Evolutionary conservation across 2,329 filamentous ascomycete species (phyloP), one percentile per base, ranked within the genome.

Genomic region (Chaetoscypha palmicola): DNA sequence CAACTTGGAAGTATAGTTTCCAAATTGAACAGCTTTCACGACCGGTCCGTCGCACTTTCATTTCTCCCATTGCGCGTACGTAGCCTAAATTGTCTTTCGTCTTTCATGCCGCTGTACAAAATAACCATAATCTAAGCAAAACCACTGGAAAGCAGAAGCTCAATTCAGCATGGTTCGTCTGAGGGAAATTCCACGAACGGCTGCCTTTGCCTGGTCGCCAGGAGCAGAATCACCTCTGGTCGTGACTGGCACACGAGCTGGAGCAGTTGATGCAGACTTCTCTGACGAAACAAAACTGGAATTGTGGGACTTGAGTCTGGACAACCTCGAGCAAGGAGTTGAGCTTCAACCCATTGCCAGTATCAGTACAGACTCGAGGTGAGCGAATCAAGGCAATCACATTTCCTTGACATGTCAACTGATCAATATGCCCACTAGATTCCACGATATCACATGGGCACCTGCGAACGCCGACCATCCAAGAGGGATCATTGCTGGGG

Each of bases 381-480:
- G 79, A 45, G 62, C 16, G 32, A 34, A 46, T 41, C 28, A 28
- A 10, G 11, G 16, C 33, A 3, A n/a, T n/a, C 31, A 12, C 14
- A n/a, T 28, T 28, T 9, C 12, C 26, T 19, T 10, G 35, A 41
- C 22, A 19, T 21, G 20, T 41, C 50, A 43, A 21, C 32, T 36
- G 36, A 41, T 43, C 30, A 40, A 26, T 32, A 19, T 20, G n/a
- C 24, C 32, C 49, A 35, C 33, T 61, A 95, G 92, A 60, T 98
- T 98, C 67, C 92, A 96, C 66, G 92, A 97, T 62, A 85, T 98
- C 64, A 89, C 91, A 48, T 98, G 92, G 92, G 84, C 88, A 45
- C 80, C 85, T 53, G 80, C 86, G 37, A 86, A 82, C 56, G 82
- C 84, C 49, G 81, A 88, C 51, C 76, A 87, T 59, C 82, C 86